Evolutionary conservation across 306 rosid species (phyloP), one percentile per base, ranked within the genome.

Genomic region (Parietaria judaica): DNA sequence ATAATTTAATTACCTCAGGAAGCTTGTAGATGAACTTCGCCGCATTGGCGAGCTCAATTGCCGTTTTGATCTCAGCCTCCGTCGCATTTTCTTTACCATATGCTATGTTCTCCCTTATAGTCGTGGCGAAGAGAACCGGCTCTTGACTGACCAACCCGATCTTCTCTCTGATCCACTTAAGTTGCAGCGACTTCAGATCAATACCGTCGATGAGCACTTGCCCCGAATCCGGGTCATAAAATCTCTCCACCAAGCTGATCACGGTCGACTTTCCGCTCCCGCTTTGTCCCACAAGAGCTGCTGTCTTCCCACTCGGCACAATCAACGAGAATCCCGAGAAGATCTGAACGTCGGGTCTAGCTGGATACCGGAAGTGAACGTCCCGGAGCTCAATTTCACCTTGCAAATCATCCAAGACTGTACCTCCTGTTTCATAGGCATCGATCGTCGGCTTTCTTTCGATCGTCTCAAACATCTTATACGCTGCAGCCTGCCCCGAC

Each of bases 111-210:
- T 85, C 96, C 74, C 54, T 77, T 64, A 89, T 89, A 85, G 88
- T 89, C 44, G 86, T 80, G 9, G 90, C 69, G 68, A 89, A 89
- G 70, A 89, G 65, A 36, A 83, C 86, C 1, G 96, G 96, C 73
- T 89, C 96, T 55, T 89, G 96, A 72, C 96, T 89, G 38, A 89
- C 96, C 68, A 89, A 95, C 49, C 94, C 96, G 44, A 89, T 89
- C 72, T 89, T 89, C 37, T 79, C 84, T 65, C 96, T 77, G 15
- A 89, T 89, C 95, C 96, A 89, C 70, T 73, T 76, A n/a, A 83
- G 85, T 69, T 85, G 96, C 65, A 83, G 66, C 46, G 85, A 86
- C 62, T 83, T 89, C 49, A 88, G 50, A 83, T 88, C 81, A 38
- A 81, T 75, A 17, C 94, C 88, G 66, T 88, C 96, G 39, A 85